Base-by-base conservation (phyloP, 139 green algal species). In the Trebouxia sp. region DNA sequence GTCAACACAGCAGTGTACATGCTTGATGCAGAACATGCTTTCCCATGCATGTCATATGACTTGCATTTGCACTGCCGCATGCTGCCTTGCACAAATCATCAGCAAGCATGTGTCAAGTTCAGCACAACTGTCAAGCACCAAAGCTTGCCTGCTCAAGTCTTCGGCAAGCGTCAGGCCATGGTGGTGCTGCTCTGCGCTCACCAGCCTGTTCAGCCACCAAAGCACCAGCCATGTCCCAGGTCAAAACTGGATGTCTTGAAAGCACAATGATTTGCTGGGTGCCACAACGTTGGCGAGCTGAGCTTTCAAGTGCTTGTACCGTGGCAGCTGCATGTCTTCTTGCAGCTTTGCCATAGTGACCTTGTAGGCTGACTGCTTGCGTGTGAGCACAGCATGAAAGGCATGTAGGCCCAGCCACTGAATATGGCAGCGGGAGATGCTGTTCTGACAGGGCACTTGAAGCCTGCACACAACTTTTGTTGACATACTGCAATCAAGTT, bases 341-440 rank as follows among this genome's bases (percentile, higher is more conserved):
- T 84, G 48, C 37, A 95, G 80, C 56, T 41, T 26, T 0, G 69
- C 56, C 62, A 94, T 81, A 55, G 92, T 55, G 0, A 39, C 28
- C 0, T 10, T 22, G 75, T 89, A 89, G 32, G 48, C 77, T 62
- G 80, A 55, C 76, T 91, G 90, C 79, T 94, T 94, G 53, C 86
- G 80, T 32, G 35, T 3, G 56, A 97, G 83, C 48, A 94, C 87
- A 0, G 39, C 67, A 12, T 78, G 62, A 78, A 95, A 95, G 6
- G 93, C 93, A 12, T 77, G 76, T 14, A 96, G 83, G 24, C 89
- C 92, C 66, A 97, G 85, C 87, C 88, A 96, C 22, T 85, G 78
- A 75, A 85, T 70, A 35, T 89, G 79, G 28, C 75, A 75, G 5
- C 26, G 39, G 0, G 79, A 80, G 14, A 85, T 55, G 35, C 37